Base-by-base conservation (phyloP, 2,329 filamentous ascomycete genomes). In the Ceratocystis colombiana region DNA sequence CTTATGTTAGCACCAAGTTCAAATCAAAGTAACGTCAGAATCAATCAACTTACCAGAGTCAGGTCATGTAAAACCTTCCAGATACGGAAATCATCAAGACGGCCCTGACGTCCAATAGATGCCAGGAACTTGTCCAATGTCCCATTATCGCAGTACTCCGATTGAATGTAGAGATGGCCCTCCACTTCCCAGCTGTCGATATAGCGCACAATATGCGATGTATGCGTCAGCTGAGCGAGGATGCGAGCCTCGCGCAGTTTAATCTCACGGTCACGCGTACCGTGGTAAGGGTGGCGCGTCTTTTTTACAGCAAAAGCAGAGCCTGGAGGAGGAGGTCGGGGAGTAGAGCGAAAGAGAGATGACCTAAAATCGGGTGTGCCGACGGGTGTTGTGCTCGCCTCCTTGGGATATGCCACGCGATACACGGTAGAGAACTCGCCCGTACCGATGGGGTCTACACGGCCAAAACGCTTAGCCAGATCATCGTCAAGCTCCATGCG, bases 41-140 rank as follows among this genome's bases (percentile, higher is more conserved):
- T 41, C 33, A 37, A 37, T 66, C n/a, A 37, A 79, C 88, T 77
- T 83, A 94, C 90, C 79, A 88, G 79, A 72, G 87, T 83, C 68
- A 96, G 77, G 75, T 99, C 94, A 53, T 96, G 83, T 71, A 97
- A 79, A 67, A 97, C 93, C 78, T 99, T 99, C 90, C 94, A 99
- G 75, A 97, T 96, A 69, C 94, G 85, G 77, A 99, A 99, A 74
- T 97, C 94, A 75, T 99, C 94, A 70, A 99, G 78, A 71, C 93
- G 84, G 61, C 90, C 92, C 73, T 89, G 90, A 68, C 87, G 82
- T 28, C 94, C 94, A 68, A 90, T 85, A 67, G 88, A 84, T n/a
- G 84, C 82, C 37, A 99, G 80, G 73, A 97, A 99, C 17, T 85
- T 82, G 73, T 95, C 88, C 55, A 99, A 79, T 68, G 90, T 96